phyloP scores from a whole-genome alignment of 305 asterid species.

The Coffea humblotiana region DNA sequence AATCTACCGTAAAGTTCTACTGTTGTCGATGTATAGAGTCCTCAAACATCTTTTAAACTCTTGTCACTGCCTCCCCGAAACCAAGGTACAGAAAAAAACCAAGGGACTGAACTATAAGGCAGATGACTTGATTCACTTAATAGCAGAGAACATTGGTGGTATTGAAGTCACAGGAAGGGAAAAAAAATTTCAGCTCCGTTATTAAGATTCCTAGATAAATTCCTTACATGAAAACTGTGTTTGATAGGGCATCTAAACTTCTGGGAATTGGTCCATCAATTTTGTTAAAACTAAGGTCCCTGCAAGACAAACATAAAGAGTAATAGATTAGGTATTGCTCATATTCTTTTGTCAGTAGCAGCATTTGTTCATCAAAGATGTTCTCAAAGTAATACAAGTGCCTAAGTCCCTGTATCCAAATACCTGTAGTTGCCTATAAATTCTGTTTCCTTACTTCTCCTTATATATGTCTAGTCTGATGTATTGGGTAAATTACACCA shows the following conservation, averaged over 20 bases:
- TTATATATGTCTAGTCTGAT: too few relatives aligned
- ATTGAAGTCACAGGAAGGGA: too few relatives aligned
- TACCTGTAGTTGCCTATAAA: too few relatives aligned
- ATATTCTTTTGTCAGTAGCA: not conserved
- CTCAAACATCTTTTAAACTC: not conserved
- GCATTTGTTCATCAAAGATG: not conserved
- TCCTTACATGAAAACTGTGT: slow-evolving; percentile 49
- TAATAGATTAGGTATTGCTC: not conserved
- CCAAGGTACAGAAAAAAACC: not conserved
- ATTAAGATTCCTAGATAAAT: not conserved
- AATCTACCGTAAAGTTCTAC: not conserved
- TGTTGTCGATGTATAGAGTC: too few relatives aligned
- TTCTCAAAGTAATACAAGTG: not conserved
- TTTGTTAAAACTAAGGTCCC: slow-evolving; percentile 78
- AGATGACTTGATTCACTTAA: too few relatives aligned
- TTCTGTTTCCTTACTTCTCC: too few relatives aligned
- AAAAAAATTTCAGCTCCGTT: too few relatives aligned
- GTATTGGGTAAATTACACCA: too few relatives aligned
- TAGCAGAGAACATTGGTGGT: too few relatives aligned
- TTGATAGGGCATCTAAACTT: slow-evolving; percentile 16
- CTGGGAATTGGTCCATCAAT: slow-evolving; percentile 54
- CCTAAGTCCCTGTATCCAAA: not conserved
- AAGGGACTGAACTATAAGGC: not conserved
- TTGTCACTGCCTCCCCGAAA: not conserved
- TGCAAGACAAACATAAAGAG: slow-evolving; percentile 26